Conservation (phyloP, 225 moss, liverwort and hornwort species). For the Bryoerythrophyllum caledonicum region DNA sequence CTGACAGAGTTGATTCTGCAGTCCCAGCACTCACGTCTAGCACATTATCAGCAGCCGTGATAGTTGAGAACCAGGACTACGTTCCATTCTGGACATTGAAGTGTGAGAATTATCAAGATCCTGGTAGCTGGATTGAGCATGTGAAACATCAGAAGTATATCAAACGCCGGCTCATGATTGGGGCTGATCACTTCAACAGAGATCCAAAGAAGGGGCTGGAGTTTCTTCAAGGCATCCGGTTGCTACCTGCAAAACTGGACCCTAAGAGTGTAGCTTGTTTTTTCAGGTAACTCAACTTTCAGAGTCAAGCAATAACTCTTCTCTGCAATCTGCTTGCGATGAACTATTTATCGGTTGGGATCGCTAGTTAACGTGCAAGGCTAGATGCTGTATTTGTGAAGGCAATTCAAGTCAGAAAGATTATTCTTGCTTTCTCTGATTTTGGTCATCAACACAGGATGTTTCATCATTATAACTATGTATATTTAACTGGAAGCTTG, state of each 20-base stretch:
- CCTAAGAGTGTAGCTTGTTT: slow-evolving; percentile 99
- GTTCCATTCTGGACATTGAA: slow-evolving; percentile 96
- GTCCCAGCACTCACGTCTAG: slow-evolving; percentile 54
- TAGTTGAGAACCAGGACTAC: slow-evolving; percentile 82
- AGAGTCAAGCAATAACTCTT: background rate
- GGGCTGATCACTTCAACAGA: slow-evolving; percentile 97
- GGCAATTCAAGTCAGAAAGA: slow-evolving; percentile 8
- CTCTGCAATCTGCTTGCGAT: slow-evolving; percentile 18
- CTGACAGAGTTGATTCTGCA: slow-evolving; percentile 88
- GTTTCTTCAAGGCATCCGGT: slow-evolving; percentile 92
- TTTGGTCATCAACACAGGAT: slow-evolving; percentile 4
- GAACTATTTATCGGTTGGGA: slow-evolving; percentile 14
- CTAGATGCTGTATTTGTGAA: slow-evolving; percentile 9
- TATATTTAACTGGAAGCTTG: slow-evolving; percentile 23
- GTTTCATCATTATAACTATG: background rate
- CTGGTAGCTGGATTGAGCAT: slow-evolving; percentile 83
- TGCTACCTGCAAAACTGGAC: slow-evolving; percentile 93
- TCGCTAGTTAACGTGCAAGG: slow-evolving; percentile 2
- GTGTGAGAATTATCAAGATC: slow-evolving; percentile 82
- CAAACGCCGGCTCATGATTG: slow-evolving; percentile 97
- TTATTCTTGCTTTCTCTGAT: slow-evolving; percentile 16
- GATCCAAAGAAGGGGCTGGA: slow-evolving; percentile 99
- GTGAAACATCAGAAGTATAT: slow-evolving; percentile 92
- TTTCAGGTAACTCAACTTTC: slow-evolving; percentile 57
- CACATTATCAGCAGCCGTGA: slow-evolving; percentile 54